Evolutionary conservation across 2,329 filamentous ascomycete species (phyloP), one percentile per base, ranked within the genome.

Genomic region (Beauveria varroae): DNA sequence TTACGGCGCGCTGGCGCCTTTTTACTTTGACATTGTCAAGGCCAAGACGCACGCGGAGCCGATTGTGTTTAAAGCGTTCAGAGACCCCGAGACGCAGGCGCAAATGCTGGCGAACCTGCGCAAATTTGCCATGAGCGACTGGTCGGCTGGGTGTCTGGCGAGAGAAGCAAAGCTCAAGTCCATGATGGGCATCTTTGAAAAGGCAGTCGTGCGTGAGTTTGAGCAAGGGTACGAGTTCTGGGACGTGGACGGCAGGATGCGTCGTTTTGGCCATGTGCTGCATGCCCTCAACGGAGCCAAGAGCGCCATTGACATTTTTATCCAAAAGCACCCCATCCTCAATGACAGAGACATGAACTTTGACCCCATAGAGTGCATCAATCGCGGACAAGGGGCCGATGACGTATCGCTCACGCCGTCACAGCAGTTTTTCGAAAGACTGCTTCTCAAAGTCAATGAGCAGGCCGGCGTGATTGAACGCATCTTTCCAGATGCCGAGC

Each of bases 201-300:
- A 88, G 61, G 92, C 93, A 3, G 93, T 96, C 3, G 76, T 97
- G 57, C 84, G 89, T 54, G 95, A 99, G 72, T 99, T 99, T 67
- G 90, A 96, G 73, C 89, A 95, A 69, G 95, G 91, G 4, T 96
- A 96, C 66, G 91, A 95, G 71, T 87, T 86, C 49, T 90, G 89
- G 76, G 93, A 99, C 72, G 86, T 96, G 59, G 89, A 96, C 65
- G 92, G 91, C 2, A 82, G 87, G 59, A 97, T 98, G 93, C 86
- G 83, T 67, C 85, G 89, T 69, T 98, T 96, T 73, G 93, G 93
- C 2, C 86, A 91, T 67, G 92, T 99, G 18, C 77, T 99, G 61
- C 86, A 90, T 62, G 83, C 84, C 2, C 79, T 99, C 50, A 96
- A 96, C 71, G 91, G 90, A 28, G 92, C 91, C 18, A 81, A 82